Base-by-base conservation (phyloP, 2,329 filamentous ascomycete genomes). In the Aspergillus sergii region DNA sequence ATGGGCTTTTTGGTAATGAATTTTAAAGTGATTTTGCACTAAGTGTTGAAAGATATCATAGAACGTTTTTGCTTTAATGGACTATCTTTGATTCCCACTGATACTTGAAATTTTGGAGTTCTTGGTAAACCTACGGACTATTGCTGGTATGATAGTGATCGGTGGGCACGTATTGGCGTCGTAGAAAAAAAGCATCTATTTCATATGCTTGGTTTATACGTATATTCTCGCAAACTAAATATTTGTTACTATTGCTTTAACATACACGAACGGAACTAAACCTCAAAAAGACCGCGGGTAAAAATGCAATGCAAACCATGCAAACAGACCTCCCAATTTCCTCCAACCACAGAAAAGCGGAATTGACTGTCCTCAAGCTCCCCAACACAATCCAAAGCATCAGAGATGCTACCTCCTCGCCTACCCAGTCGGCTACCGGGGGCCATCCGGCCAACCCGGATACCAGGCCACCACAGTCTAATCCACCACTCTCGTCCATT, bases 401-500 rank as follows among this genome's bases (percentile, higher is more conserved):
- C 56, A 28, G 66, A 23, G 59, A 71, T 80, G 78, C 69, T 79
- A 28, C 71, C 70, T 32, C 75, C 75, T 62, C 76, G 76, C 45
- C 62, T 74, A 39, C 68, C 72, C 51, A 70, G 77, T 64, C 79
- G 80, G 71, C 79, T 82, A 79, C 72, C 76, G 55, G 69, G 71
- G 62, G 69, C 75, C 43, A 60, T 69, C n/a, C 77, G 78, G 43
- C 78, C 76, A 32, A 68, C 79, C 28, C 72, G 76, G 21, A 75
- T 78, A 19, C 78, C 76, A 3, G 76, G 75, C 65, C 61, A 57
- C 8, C 57, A 63, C 51, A 58, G 54, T 46, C 48, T 63, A 28
- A 64, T 61, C 36, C 69, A 70, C 41, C 69, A 70, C 43, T 69
- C 71, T 26, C 85, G 87, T 53, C 81, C 80, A 41, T 90, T 90